Percentiles rank a stretch among this genome's conserved stretches.
Evolutionary conservation across 768 basidiomycete genomes (phyloP).

Genomic region (Naganishia kalamii): DNA sequence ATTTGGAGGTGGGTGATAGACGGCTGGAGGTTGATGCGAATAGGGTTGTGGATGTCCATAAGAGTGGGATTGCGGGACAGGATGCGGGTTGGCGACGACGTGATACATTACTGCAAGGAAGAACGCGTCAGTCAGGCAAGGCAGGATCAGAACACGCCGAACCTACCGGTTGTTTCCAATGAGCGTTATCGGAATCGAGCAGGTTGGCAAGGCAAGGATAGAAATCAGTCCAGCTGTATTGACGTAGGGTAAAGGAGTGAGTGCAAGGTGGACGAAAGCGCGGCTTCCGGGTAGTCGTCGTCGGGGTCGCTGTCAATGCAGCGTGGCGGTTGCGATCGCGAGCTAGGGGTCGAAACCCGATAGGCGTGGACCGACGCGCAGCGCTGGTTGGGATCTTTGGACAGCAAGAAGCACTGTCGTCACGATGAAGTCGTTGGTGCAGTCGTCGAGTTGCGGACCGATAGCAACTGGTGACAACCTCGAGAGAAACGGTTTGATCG

Average conservation of each 20-base stretch:
- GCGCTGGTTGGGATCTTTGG: too few relatives aligned
- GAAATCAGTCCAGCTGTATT: constrained; percentile 10
- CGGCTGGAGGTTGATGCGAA: background rate
- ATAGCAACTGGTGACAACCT: too few relatives aligned
- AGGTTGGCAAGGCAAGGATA: background rate
- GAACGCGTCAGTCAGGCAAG: background rate
- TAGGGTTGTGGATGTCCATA: background rate
- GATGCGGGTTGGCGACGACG: background rate
- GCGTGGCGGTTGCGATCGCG: background rate
- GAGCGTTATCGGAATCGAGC: background rate
- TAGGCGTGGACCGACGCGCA: too few relatives aligned
- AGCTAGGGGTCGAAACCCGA: too few relatives aligned
- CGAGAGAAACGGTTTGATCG: too few relatives aligned
- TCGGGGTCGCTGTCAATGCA: background rate
- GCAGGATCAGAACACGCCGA: background rate
- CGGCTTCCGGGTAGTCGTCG: background rate
- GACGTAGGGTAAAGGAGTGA: background rate
- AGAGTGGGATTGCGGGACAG: background rate
- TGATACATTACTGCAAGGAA: background rate
- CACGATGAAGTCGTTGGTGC: too few relatives aligned
- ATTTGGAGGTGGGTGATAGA: background rate
- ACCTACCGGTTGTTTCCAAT: constrained; percentile 1
- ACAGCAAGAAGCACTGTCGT: too few relatives aligned
- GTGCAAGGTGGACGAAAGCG: constrained; percentile 9
- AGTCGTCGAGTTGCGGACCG: too few relatives aligned